Conservation (phyloP, 2,329 filamentous ascomycete genomes). For the Paracoccidioides brasiliensis region DNA sequence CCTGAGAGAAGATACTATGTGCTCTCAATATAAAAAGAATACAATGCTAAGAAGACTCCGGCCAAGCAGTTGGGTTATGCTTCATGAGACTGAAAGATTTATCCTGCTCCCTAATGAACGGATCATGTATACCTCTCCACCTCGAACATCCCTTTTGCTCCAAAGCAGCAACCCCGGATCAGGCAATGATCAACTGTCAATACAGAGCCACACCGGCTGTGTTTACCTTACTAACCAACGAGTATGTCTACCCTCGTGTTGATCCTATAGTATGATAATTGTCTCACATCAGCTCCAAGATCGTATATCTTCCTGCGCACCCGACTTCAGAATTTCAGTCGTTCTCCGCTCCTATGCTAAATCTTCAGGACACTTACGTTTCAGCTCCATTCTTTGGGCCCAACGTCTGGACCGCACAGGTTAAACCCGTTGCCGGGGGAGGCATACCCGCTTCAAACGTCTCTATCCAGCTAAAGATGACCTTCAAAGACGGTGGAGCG, state of each 20-base stretch:
- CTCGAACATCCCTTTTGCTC: conserved; percentile 63
- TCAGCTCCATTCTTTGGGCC: conserved; percentile 84
- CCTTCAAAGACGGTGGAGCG: conserved; percentile 90
- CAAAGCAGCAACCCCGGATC: conserved; percentile 56
- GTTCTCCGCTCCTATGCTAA: conserved; percentile 78
- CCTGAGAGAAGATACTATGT: neutral
- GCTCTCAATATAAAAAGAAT: conserved; percentile 7
- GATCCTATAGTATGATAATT: conserved; percentile 12
- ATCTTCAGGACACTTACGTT: conserved; percentile 74
- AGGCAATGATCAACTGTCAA: conserved; percentile 49
- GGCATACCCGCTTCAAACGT: conserved; percentile 63
- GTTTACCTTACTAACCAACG: conserved; percentile 76
- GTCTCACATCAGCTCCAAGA: conserved; percentile 33
- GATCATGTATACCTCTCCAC: conserved; percentile 65
- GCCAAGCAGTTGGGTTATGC: conserved; percentile 72
- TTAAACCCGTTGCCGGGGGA: conserved; percentile 70
- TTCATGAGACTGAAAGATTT: conserved; percentile 58
- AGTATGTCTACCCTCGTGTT: conserved; percentile 39
- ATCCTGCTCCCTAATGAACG: conserved; percentile 75
- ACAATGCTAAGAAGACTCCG: conserved; percentile 11
- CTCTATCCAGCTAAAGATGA: conserved; percentile 67
- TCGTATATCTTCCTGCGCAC: conserved; percentile 73
- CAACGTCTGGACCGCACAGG: conserved; percentile 73
- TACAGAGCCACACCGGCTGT: conserved; percentile 61
- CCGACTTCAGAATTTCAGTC: conserved; percentile 61